These are phyloP conservation scores for Aspergillus sp. DNA, from an alignment of 2,329 filamentous ascomycete species.

Conservation along the genomic window DNA sequence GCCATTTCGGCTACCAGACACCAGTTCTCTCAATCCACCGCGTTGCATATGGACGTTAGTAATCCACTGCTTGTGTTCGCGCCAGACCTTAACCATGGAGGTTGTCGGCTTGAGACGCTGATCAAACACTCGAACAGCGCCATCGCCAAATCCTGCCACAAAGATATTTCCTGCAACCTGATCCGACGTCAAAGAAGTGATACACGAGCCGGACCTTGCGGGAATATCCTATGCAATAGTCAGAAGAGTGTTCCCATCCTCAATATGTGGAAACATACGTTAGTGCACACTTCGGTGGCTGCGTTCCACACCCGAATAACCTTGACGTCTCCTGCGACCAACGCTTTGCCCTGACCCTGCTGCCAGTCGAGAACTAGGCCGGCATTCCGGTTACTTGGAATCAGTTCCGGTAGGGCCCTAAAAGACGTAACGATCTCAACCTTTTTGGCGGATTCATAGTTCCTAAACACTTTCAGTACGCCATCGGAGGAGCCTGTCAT, in stretches of 20 bases:
- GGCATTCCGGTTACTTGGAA: slow-evolving; percentile 90
- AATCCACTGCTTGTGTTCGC: slow-evolving; percentile 93
- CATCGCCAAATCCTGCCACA: slow-evolving; percentile 93
- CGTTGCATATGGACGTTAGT: slow-evolving; percentile 96
- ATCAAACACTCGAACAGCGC: slow-evolving; percentile 91
- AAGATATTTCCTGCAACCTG: slow-evolving; percentile 98
- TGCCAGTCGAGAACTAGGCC: slow-evolving; percentile 99
- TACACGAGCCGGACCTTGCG: slow-evolving; percentile 89
- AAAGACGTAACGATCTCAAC: slow-evolving; percentile 88
- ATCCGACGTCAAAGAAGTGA: slow-evolving; percentile 93
- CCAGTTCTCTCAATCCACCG: slow-evolving; percentile 85
- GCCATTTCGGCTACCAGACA: slow-evolving; percentile 87
- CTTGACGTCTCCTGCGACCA: slow-evolving; percentile 95
- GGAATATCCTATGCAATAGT: slow-evolving; percentile 69
- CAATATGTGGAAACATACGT: slow-evolving; percentile 46
- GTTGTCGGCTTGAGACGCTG: slow-evolving; percentile 80
- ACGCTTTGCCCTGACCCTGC: slow-evolving; percentile 88
- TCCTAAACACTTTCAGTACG: slow-evolving; percentile 87
- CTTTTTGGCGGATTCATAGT: slow-evolving; percentile 76
- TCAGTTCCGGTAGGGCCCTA: slow-evolving; percentile 88
- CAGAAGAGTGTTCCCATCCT: neutral
- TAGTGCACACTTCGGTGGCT: slow-evolving; percentile 85
- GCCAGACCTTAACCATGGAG: slow-evolving; percentile 95
- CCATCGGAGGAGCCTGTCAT: slow-evolving; percentile 96
- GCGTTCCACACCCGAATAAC: slow-evolving; percentile 97